Conservation (phyloP, 768 basidiomycete genomes). For the Tulasnella sp. region DNA sequence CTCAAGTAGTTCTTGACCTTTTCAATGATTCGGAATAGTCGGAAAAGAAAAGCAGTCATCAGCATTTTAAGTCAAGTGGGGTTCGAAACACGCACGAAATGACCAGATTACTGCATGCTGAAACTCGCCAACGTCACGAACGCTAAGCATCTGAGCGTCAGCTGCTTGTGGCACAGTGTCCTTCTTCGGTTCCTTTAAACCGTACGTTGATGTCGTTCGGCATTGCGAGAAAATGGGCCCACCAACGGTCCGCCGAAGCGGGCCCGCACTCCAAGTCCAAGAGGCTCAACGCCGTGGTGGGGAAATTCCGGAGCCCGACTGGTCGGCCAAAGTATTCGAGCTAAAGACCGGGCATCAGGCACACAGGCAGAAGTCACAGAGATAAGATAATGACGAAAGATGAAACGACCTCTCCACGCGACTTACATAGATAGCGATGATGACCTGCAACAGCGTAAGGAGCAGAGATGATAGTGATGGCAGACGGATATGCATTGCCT, state of each 20-base stretch:
- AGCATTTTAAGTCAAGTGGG: not conserved
- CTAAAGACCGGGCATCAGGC: conserved; percentile 47
- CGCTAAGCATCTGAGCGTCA: conserved; percentile 76
- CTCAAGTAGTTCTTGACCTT: conserved; percentile 74
- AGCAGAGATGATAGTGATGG: conserved; percentile 83
- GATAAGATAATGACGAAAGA: conserved; percentile 34
- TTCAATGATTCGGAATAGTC: conserved; percentile 83
- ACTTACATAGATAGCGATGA: conserved; percentile 82
- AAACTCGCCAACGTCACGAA: conserved; percentile 78
- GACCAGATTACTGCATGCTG: conserved; percentile 70
- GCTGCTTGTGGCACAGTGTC: conserved; percentile 49
- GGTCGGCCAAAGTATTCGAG: conserved; percentile 92
- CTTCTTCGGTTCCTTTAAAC: conserved; percentile 52
- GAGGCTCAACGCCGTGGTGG: conserved; percentile 63
- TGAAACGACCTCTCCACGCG: not conserved
- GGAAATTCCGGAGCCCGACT: conserved; percentile 89
- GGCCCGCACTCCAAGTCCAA: conserved; percentile 65
- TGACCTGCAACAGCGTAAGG: conserved; percentile 82
- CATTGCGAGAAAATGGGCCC: conserved; percentile 62
- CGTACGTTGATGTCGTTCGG: conserved; percentile 49
- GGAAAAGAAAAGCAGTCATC: conserved; percentile 39
- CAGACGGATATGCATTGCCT: conserved; percentile 69
- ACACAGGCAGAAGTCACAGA: conserved; percentile 8
- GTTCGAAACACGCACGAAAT: conserved; percentile 47
- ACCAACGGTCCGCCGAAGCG: conserved; percentile 66